Evolutionary conservation across 805 yeast genomes (phyloP).

Genomic region (Trichomonascus vanleenenianus): DNA sequence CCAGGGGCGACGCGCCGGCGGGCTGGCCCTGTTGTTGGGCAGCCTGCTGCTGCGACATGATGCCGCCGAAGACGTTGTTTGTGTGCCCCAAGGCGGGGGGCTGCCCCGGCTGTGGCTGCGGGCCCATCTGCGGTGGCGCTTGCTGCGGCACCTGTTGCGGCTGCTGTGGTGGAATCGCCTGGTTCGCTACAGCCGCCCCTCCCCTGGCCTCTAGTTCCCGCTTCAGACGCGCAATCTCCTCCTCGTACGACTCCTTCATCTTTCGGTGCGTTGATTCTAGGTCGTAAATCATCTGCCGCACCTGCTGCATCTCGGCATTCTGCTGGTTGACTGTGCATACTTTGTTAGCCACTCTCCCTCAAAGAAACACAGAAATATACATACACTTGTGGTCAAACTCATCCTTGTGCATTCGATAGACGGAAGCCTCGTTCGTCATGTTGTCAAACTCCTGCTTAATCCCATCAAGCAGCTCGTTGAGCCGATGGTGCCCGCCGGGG

Average conservation of each 20-base stretch:
- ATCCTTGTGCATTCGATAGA: conserved; percentile 82
- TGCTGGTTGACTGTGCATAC: conserved; percentile 57
- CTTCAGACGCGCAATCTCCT: conserved; percentile 79
- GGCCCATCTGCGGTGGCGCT: conserved; percentile 6
- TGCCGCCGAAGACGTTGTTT: conserved; percentile 25
- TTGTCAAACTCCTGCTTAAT: conserved; percentile 85
- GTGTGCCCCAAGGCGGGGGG: conserved; percentile 25
- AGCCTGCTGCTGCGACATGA: conserved; percentile 26
- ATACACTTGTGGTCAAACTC: conserved; percentile 74
- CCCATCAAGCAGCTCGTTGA: conserved; percentile 82
- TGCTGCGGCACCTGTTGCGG: conserved; percentile 15
- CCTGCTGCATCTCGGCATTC: conserved; percentile 86
- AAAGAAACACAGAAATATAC: conserved; percentile 12
- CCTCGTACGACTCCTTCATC: conserved; percentile 93
- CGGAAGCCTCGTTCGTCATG: conserved; percentile 76
- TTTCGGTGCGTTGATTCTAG: conserved; percentile 89
- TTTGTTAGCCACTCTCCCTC: too few relatives aligned
- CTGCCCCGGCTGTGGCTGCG: conserved; percentile 10
- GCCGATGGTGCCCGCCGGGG: conserved; percentile 24
- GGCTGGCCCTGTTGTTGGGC: conserved; percentile 1
- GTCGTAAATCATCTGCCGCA: conserved; percentile 89
- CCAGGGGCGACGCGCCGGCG: conserved; percentile 6
- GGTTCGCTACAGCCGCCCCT: conserved; percentile 11
- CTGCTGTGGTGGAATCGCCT: conserved; percentile 17
- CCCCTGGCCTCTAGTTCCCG: conserved; percentile 68